Conservation (phyloP, 805 yeast species). For the Metschnikowia anglica region DNA sequence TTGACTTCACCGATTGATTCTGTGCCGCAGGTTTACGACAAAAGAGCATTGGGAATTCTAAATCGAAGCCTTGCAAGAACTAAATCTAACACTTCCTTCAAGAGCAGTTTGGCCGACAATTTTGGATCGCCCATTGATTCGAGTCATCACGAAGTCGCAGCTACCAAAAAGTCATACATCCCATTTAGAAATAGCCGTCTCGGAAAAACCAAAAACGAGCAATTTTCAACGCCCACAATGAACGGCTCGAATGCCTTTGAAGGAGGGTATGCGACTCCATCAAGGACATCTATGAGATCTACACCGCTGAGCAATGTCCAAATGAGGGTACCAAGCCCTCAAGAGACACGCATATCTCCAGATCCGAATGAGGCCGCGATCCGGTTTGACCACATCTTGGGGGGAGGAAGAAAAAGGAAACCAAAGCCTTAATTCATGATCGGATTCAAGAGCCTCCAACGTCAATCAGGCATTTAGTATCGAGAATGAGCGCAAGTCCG, state of each 20-base stretch:
- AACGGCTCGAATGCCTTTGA: conserved; percentile 11
- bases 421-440: not conserved
- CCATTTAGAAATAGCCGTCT: conserved; percentile 40
- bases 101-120: conserved; percentile 71
- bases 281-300: conserved; percentile 9
- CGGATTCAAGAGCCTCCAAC: not conserved
- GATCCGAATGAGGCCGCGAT: conserved; percentile 16
- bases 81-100: conserved; percentile 74
- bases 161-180: conserved; percentile 37
- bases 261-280: conserved; percentile 10
- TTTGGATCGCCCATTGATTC: conserved; percentile 28
- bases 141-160: conserved; percentile 16
- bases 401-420: conserved; percentile 18
- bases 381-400: conserved; percentile 16
- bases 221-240: conserved; percentile 13
- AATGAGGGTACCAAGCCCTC: conserved; percentile 15
- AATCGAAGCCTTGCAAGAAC: conserved; percentile 72
- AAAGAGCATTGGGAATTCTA: conserved; percentile 72
- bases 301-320: conserved; percentile 12
- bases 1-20: conserved; percentile 58
- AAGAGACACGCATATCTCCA: conserved; percentile 12
- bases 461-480: not conserved
- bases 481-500: not conserved
- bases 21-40: conserved; percentile 76
- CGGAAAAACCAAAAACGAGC: conserved; percentile 22